Percentiles rank a stretch among this genome's conserved stretches.
phyloP scores from a whole-genome alignment of 2,329 filamentous ascomycete species.

The Colletotrichum brevisporum region DNA sequence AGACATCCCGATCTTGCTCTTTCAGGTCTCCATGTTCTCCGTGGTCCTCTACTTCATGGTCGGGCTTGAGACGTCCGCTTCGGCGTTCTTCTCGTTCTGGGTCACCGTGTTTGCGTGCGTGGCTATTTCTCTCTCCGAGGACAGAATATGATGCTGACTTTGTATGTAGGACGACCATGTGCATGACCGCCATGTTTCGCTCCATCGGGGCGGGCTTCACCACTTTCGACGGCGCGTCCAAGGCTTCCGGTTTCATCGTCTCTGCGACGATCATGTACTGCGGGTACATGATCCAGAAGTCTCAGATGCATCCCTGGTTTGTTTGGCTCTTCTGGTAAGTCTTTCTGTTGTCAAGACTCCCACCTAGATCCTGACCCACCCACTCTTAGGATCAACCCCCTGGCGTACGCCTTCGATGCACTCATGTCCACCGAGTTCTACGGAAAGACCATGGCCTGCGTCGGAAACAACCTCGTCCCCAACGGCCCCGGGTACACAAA shows the following conservation, averaged over 20 bases:
- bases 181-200: conserved; percentile 72
- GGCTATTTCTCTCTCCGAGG: conserved; percentile 49
- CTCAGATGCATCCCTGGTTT: conserved; percentile 75
- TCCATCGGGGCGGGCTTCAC: conserved; percentile 67
- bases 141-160: conserved; percentile 57
- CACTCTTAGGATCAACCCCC: conserved; percentile 64
- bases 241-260: conserved; percentile 66
- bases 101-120: conserved; percentile 59
- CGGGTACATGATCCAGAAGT: conserved; percentile 74
- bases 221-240: conserved; percentile 72
- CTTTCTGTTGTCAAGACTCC: not conserved
- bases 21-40: conserved; percentile 71
- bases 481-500: conserved; percentile 63
- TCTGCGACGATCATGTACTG: conserved; percentile 71
- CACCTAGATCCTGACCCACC: not conserved
- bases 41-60: conserved; percentile 76
- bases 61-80: conserved; percentile 65
- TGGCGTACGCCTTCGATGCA: conserved; percentile 79
- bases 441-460: conserved; percentile 65
- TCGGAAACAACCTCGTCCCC: conserved; percentile 64
- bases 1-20: conserved; percentile 68
- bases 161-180: conserved; percentile 43
- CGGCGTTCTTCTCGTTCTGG: conserved; percentile 75
- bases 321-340: conserved; percentile 69
- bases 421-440: conserved; percentile 81